Evolutionary conservation across 805 yeast genomes (phyloP).

Genomic region (Kregervanrija delftensis): DNA sequence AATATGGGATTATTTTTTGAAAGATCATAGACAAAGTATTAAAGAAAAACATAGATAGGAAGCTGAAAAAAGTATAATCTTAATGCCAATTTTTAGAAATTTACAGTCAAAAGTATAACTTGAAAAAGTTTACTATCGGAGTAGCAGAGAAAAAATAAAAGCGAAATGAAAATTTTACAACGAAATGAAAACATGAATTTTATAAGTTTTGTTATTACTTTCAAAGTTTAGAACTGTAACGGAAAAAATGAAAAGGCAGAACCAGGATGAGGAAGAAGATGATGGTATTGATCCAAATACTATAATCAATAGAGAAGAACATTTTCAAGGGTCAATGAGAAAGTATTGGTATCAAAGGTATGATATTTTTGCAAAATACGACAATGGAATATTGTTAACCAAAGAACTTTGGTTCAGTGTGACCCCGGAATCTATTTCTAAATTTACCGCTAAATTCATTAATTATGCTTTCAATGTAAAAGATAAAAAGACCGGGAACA

Average conservation of each 20-base stretch:
- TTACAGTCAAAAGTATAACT: too few species aligned
- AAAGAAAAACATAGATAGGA: too few species aligned
- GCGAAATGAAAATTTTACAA: too few species aligned
- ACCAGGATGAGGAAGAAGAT: conserved; percentile 2
- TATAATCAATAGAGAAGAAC: conserved; percentile 5
- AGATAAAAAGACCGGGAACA: conserved; percentile 62
- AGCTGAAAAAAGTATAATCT: too few species aligned
- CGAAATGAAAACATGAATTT: too few species aligned
- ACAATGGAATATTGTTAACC: conserved; percentile 62
- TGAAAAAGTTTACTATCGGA: too few species aligned
- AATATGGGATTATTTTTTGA: too few species aligned
- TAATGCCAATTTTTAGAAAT: too few species aligned
- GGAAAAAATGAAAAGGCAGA: neutral
- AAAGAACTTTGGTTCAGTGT: conserved; percentile 80
- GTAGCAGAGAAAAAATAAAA: too few species aligned
- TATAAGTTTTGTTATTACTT: too few species aligned
- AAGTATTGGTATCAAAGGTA: conserved; percentile 60
- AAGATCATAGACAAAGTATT: too few species aligned
- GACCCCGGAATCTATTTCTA: conserved; percentile 73
- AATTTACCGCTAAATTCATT: conserved; percentile 49
- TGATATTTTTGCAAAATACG: conserved; percentile 51
- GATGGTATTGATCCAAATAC: conserved; percentile 2
- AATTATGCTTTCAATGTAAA: conserved; percentile 75
- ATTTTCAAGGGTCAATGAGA: conserved; percentile 17
- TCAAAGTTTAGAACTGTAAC: too few species aligned